Evolutionary conservation across 2,329 filamentous ascomycete species (phyloP), one percentile per base, ranked within the genome.

Genomic region (Claviceps digitariae): DNA sequence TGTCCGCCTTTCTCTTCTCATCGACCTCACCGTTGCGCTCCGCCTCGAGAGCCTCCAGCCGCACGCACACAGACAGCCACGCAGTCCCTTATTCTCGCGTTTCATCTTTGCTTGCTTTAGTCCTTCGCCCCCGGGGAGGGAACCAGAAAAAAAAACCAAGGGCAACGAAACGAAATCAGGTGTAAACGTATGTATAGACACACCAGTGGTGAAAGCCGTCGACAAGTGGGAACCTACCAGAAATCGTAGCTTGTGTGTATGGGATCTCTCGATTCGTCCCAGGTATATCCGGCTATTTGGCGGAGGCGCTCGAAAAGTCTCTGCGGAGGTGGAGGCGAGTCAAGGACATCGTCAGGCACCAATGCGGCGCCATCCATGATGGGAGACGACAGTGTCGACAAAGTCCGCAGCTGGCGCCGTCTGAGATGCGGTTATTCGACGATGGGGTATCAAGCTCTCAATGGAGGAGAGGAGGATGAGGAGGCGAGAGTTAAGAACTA

Each of bases 231-330:
- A 51, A 56, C 69, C 62, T 72, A 82, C 89, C 90, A 97, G 72
- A 90, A 90, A 67, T 94, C 89, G 69, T 95, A 96, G 61, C 83
- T 88, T 50, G 79, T 78, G 63, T 83, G 81, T 53, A 77, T 72
- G 12, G 79, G 79, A 27, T 68, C 67, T 54, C 63, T 66, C 15
- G 78, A 75, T 59, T 87, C 84, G 67, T 90, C 84, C 86, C 86
- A 90, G 7, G 78, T 81, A 65, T 88, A 90, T 52, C 85, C 86
- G 47, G 83, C 76, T 58, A 90, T 76, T 65, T 87, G 84, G 57
- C 79, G 76, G 59, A 90, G 74, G 50, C 86, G 80, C 66, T 90
- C 84, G 61, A 83, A 85, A 52, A 90, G 77, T 61, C 83, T 49
- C 44, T 83, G 83, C 59, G 77, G 73, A 45, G 84, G 84, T 54